Evolutionary conservation across 1,284 basidiomycete genomes (phyloP), one percentile per base, ranked within the genome.

Genomic region (Trametes hirsuta): DNA sequence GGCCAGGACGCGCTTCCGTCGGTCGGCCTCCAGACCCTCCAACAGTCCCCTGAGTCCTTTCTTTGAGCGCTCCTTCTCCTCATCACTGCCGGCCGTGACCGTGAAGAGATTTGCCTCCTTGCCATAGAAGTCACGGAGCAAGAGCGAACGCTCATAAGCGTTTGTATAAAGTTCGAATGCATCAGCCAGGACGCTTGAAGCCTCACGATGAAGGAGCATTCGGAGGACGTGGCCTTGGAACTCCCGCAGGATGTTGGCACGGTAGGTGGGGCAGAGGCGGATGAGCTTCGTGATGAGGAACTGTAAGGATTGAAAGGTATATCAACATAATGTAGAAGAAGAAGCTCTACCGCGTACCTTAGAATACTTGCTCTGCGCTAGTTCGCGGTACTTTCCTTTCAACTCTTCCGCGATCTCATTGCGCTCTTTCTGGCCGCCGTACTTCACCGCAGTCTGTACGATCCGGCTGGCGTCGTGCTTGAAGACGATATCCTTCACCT

Each of bases 401-500:
- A 96, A 80, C 75, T 96, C 94, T 30, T 76, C 76, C 0, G 93
- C 94, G 49, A 96, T 83, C 70, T 91, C 88, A 42, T 91, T 83
- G 50, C 93, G 75, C 72, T 94, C 88, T 67, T 82, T 84, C 75
- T 89, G 87, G n/a, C 84, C 79, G 2, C 94, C 94, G 64, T 90
- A 86, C 72, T 92, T 95, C 50, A 95, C 90, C 14, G 91, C 82
- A 0, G 91, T 94, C 74, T 95, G 94, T 24, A 95, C 83, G 53
- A 95, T 91, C 61, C 94, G 81, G 65, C 91, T 94, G 8, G 93
- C 93, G 74, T 95, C 93, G 71, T 96, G 94, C 73, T 95, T 95
- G 70, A 93, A 84, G 6, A 91, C 89, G 50, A 95, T 87, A 48
- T 94, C 94, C 62, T 87, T 87, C 12, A 95, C 86, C 61, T 87